Evolutionary conservation across 106 monocot genomes (phyloP).

Genomic region (Allium cepa): DNA sequence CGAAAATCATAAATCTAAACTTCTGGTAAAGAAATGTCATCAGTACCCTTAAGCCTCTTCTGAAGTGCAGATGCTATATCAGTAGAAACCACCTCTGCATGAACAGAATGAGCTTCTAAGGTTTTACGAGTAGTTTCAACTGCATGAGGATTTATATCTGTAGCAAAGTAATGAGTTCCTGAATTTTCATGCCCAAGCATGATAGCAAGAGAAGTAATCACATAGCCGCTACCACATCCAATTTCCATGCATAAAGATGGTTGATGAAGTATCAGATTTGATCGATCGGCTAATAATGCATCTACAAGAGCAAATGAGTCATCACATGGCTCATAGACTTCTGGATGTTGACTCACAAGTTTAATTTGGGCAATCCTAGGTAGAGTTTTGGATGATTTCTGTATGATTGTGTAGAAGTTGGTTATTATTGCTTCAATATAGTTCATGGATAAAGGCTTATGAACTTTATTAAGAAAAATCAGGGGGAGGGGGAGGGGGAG

Average conservation of each 20-base stretch:
- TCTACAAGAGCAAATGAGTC: slow-evolving; percentile 94
- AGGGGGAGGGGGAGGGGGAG: neutral
- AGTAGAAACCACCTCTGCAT: slow-evolving; percentile 58
- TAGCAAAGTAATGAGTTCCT: slow-evolving; percentile 58
- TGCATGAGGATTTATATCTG: slow-evolving; percentile 81
- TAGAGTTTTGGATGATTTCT: slow-evolving; percentile 18
- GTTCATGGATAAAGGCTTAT: neutral
- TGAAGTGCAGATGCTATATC: slow-evolving; percentile 67
- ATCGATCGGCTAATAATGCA: slow-evolving; percentile 75
- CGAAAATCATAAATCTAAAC: no score
- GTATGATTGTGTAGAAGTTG: neutral
- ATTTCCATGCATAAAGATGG: slow-evolving; percentile 80
- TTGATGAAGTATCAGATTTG: slow-evolving; percentile 40
- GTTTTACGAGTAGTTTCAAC: slow-evolving; percentile 51
- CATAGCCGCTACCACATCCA: slow-evolving; percentile 84
- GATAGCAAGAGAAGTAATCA: slow-evolving; percentile 82
- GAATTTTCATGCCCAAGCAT: slow-evolving; percentile 49
- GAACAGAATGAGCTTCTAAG: slow-evolving; percentile 66
- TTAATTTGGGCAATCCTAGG: slow-evolving; percentile 63
- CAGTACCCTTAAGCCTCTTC: slow-evolving; percentile 41
- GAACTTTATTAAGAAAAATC: neutral
- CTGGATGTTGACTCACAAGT: slow-evolving; percentile 57
- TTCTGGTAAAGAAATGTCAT: no score
- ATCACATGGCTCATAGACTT: slow-evolving; percentile 96
- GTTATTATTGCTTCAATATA: neutral